Base-by-base conservation (phyloP, 305 asterid species). In the Fraxinus xanthoxyloides region DNA sequence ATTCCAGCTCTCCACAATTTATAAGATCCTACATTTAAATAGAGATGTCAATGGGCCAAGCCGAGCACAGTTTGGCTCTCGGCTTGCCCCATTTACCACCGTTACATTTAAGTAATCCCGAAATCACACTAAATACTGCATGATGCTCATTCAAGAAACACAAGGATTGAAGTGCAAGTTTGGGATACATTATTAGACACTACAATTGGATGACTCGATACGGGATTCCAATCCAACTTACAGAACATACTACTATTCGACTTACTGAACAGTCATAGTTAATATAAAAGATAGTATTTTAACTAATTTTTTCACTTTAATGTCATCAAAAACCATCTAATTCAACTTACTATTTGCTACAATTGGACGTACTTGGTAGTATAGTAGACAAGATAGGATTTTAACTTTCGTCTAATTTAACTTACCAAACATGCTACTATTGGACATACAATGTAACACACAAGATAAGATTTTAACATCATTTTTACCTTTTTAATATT, bases 1-100 rank as follows among this genome's bases (percentile, higher is more conserved):
- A 77, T 75, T 24, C 77, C 85, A 65, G 6, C 56, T 76, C 80
- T 84, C 86, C 72, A 8, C 54, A 43, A 6, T 7, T 35, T 35
- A 6, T 35, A 35, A 21, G n/a, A 63, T 63, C 32, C 72, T 63
- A 19, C 2, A 40, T 9, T 38, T 40, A 9, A 40, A 40, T 40
- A 40, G 48, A 13, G 46, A 38, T 38, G 12, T 38, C 15, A 9
- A 40, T 9, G 3, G 48, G 54, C 54, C 54, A 43, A 43, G n/a
- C 54, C n/a, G n/a, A 43, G 54, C 54, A 43, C n/a, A 12, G n/a
- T 5, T 15, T 3, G 4, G 54, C 54, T 2, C 54, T 43, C 54
- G 15, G 15, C 48, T 40, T 40, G 48, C 48, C 15, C 48, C 46
- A 38, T 38, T 38, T 38, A 13, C 46, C 54, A 43, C 54, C 54